Evolutionary conservation across 2,329 filamentous ascomycete genomes (phyloP).

Genomic region (Byssothecium circinans): DNA sequence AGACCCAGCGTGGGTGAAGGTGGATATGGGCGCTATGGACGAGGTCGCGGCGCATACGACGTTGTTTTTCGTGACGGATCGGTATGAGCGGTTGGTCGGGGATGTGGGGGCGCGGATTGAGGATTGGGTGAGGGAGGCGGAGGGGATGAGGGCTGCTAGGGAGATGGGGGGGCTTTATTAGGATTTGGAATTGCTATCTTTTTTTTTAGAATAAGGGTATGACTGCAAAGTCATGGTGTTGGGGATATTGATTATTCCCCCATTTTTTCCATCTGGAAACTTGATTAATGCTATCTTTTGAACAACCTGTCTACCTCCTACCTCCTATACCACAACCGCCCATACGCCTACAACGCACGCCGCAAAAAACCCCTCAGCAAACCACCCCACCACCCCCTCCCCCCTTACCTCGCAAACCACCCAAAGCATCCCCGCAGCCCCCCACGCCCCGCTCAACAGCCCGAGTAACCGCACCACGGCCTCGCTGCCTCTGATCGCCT

Average conservation of each 20-base stretch:
- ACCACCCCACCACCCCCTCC: no score
- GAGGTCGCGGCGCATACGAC: constrained; percentile 85
- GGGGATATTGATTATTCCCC: no score
- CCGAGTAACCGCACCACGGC: constrained; percentile 28
- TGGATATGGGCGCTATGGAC: constrained; percentile 81
- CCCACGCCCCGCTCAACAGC: constrained; percentile 24
- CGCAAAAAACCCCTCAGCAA: no score
- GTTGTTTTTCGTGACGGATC: constrained; percentile 72
- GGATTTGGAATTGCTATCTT: no score
- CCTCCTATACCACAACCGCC: no score
- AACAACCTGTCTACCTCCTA: no score
- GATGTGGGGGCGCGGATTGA: constrained; percentile 69
- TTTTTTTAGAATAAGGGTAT: not conserved
- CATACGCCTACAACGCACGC: no score
- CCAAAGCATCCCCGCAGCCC: constrained; percentile 19
- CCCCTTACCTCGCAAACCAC: constrained; percentile 6
- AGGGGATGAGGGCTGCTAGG: constrained; percentile 32
- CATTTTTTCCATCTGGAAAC: no score
- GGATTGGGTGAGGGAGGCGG: constrained; percentile 69
- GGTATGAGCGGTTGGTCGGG: constrained; percentile 76
- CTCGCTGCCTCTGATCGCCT: constrained; percentile 38
- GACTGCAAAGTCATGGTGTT: no score
- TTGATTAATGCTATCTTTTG: no score
- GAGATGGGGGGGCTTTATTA: constrained; percentile 25
- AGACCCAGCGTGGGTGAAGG: constrained; percentile 74